Percentiles rank a stretch among this genome's conserved stretches.
These are phyloP conservation scores for Stramenopiles sp. DNA, from an alignment of 352 stramenopile genomes.

Conservation along the genomic window DNA sequence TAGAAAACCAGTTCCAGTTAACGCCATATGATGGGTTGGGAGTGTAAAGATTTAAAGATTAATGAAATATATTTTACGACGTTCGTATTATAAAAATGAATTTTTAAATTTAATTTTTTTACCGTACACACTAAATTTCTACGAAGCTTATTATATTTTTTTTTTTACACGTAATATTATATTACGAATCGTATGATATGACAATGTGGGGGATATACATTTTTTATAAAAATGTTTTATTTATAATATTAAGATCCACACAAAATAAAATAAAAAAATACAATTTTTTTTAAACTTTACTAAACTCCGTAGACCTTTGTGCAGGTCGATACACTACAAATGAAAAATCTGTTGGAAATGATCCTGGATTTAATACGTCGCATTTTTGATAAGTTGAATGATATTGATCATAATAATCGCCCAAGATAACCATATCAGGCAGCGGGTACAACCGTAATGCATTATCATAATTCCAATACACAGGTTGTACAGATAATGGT, in stretches of 20 bases:
- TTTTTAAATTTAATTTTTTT: too few relatives aligned
- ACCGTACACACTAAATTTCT: too few relatives aligned
- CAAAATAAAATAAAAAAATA: too few relatives aligned
- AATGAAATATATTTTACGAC: too few relatives aligned
- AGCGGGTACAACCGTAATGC: conserved; percentile 69
- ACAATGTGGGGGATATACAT: too few relatives aligned
- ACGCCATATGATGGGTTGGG: conserved; percentile 80
- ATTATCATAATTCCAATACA: conserved; percentile 78
- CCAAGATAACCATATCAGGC: conserved; percentile 47
- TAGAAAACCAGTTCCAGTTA: conserved; percentile 73
- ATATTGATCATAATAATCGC: conserved; percentile 22
- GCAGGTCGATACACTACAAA: conserved; percentile 24
- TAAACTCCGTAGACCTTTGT: conserved; percentile 18
- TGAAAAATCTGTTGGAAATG: conserved; percentile 20
- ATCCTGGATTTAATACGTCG: conserved; percentile 11
- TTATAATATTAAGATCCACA: too few relatives aligned
- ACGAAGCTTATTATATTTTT: too few relatives aligned
- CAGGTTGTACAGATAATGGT: conserved; percentile 53
- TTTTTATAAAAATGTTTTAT: too few relatives aligned
- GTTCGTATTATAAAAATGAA: too few relatives aligned
- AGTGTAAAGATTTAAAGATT: too few relatives aligned
- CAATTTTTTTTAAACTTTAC: background rate
- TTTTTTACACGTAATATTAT: too few relatives aligned
- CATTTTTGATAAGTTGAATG: conserved; percentile 16
- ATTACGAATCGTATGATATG: too few relatives aligned